Evolutionary conservation across 2,329 filamentous ascomycete genomes (phyloP).

Genomic region (Cordyceps cateniannulata): DNA sequence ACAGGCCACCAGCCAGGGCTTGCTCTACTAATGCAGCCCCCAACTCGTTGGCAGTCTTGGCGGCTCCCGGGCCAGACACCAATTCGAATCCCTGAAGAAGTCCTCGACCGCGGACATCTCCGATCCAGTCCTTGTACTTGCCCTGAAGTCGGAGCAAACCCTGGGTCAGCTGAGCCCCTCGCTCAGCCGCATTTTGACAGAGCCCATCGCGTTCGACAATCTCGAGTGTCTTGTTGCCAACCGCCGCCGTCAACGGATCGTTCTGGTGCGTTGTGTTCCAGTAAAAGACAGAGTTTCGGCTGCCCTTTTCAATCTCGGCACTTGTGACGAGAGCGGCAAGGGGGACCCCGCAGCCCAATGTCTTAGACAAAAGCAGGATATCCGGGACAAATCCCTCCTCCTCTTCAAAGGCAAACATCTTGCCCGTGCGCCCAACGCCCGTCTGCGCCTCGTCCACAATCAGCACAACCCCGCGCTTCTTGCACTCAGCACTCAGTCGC

Average conservation of each 20-base stretch:
- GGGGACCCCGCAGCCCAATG: conserved; percentile 46
- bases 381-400: conserved; percentile 40
- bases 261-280: conserved; percentile 50
- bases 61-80: conserved; percentile 23
- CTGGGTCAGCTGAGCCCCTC: conserved; percentile 35
- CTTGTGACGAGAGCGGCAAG: conserved; percentile 44
- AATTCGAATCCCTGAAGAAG: conserved; percentile 46
- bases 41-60: neutral
- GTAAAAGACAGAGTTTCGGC: conserved; percentile 37
- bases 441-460: conserved; percentile 58
- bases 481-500: conserved; percentile 44
- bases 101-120: conserved; percentile 45
- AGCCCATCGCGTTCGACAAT: conserved; percentile 44
- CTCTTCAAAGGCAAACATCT: conserved; percentile 51
- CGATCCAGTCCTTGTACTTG: conserved; percentile 43
- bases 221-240: conserved; percentile 48
- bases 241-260: conserved; percentile 46
- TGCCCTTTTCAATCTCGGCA: conserved; percentile 37
- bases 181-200: conserved; percentile 31
- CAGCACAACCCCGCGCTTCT: conserved; percentile 48
- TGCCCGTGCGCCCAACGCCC: conserved; percentile 46
- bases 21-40: neutral
- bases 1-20: neutral
- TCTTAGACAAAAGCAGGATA: conserved; percentile 47
- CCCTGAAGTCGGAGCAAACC: conserved; percentile 38